A percentile compares a stretch with the other conserved stretches of the same genome.
Conservation (phyloP, 352 stramenopile species). For the Phytophthora parvispora region DNA sequence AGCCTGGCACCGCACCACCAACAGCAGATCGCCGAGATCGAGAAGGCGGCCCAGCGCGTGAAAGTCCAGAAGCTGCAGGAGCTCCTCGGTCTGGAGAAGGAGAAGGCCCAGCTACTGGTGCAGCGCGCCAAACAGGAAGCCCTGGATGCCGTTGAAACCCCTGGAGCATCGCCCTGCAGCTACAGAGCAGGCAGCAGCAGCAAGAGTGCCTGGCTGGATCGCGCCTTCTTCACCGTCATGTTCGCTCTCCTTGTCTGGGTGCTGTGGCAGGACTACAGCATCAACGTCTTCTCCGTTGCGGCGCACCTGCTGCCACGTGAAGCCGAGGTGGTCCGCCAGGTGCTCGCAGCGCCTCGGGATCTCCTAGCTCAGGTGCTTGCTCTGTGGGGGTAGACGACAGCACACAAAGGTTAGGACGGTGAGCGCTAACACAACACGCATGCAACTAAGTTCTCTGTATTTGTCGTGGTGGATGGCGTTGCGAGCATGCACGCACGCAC, state of each 20-base stretch:
- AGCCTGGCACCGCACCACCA: neutral
- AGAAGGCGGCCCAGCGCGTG: constrained; percentile 35
- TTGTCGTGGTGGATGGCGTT: constrained; percentile 25
- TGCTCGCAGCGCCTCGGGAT: constrained; percentile 21
- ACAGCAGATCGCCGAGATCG: constrained; percentile 39
- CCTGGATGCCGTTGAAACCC: constrained; percentile 19
- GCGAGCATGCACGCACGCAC: constrained; percentile 1
- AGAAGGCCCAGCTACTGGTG: constrained; percentile 52
- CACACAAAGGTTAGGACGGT: constrained; percentile 1
- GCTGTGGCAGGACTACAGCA: constrained; percentile 61
- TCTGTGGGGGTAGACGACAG: constrained; percentile 24
- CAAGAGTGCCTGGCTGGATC: constrained; percentile 58
- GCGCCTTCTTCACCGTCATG: constrained; percentile 48
- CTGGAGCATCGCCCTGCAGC: neutral
- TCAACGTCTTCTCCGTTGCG: constrained; percentile 58
- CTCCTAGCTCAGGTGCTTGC: constrained; percentile 7
- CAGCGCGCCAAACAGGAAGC: constrained; percentile 47
- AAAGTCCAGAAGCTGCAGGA: constrained; percentile 70
- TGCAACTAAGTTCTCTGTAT: constrained; percentile 38
- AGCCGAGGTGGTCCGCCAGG: constrained; percentile 45
- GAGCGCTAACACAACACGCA: constrained; percentile 15
- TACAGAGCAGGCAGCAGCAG: constrained; percentile 20
- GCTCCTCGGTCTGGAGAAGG: constrained; percentile 60
- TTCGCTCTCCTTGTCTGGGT: constrained; percentile 52
- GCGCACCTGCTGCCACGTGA: constrained; percentile 59